phyloP scores from a whole-genome alignment of 2,329 filamentous ascomycete genomes.

The Calonectria pteridis region DNA sequence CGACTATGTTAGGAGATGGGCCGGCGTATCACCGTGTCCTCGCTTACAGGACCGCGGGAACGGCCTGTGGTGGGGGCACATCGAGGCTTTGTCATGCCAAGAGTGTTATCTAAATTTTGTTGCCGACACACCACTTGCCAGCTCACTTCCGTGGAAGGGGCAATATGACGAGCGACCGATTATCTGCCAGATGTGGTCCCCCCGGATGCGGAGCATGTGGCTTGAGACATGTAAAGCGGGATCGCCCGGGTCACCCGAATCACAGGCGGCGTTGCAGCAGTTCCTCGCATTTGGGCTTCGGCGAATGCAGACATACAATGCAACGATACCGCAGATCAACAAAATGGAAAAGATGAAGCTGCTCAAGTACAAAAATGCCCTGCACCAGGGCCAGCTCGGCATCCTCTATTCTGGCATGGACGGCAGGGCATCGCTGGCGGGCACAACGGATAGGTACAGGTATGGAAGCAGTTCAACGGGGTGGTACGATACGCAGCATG shows the following conservation, averaged over 20 bases:
- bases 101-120: slow-evolving; percentile 51
- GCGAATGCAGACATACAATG: slow-evolving; percentile 46
- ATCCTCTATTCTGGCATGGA: slow-evolving; percentile 51
- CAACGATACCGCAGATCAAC: slow-evolving; percentile 47
- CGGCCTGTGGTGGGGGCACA: slow-evolving; percentile 52
- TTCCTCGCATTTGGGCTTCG: slow-evolving; percentile 45
- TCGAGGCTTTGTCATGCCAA: slow-evolving; percentile 49
- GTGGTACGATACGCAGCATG: slow-evolving; percentile 51
- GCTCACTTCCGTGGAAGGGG: slow-evolving; percentile 41
- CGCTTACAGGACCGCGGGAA: slow-evolving; percentile 42
- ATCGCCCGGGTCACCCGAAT: slow-evolving; percentile 40
- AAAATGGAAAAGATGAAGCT: slow-evolving; percentile 45
- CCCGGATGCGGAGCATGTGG: slow-evolving; percentile 54
- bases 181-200: slow-evolving; percentile 54
- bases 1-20: slow-evolving; percentile 47
- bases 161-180: slow-evolving; percentile 39
- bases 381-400: slow-evolving; percentile 50
- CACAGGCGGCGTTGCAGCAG: slow-evolving; percentile 38
- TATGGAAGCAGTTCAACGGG: slow-evolving; percentile 52
- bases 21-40: slow-evolving; percentile 45
- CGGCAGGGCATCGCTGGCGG: slow-evolving; percentile 42
- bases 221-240: slow-evolving; percentile 45
- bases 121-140: slow-evolving; percentile 42
- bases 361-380: slow-evolving; percentile 48
- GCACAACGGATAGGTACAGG: slow-evolving; percentile 44